Percentiles rank a stretch among this genome's conserved stretches.
phyloP scores from a whole-genome alignment of 352 stramenopile species.

The Plasmopara halstedii region DNA sequence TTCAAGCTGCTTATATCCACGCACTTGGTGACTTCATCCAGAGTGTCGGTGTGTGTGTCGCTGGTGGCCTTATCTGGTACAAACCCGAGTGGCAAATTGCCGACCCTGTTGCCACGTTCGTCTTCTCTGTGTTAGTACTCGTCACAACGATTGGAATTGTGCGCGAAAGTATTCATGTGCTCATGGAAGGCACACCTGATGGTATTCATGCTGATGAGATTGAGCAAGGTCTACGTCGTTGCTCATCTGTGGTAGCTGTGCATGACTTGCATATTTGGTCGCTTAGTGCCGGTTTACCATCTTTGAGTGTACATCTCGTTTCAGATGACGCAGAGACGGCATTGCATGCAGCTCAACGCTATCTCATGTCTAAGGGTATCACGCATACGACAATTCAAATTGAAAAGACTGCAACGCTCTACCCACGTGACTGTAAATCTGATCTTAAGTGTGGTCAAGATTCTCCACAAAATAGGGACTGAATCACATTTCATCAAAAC shows the following conservation, averaged over 20 bases:
- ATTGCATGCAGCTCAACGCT: slow-evolving; percentile 63
- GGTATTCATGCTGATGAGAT: slow-evolving; percentile 86
- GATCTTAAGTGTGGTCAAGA: slow-evolving; percentile 73
- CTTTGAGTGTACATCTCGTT: slow-evolving; percentile 91
- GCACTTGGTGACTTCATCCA: slow-evolving; percentile 97
- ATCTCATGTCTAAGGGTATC: slow-evolving; percentile 68
- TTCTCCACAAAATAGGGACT: slow-evolving; percentile 44
- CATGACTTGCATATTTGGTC: slow-evolving; percentile 99
- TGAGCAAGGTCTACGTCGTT: slow-evolving; percentile 58
- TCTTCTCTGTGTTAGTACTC: slow-evolving; percentile 96
- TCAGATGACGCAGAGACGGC: slow-evolving; percentile 57
- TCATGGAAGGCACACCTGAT: slow-evolving; percentile 94
- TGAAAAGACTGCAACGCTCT: slow-evolving; percentile 57
- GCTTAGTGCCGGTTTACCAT: slow-evolving; percentile 86
- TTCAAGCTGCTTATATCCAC: slow-evolving; percentile 96
- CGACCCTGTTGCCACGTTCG: slow-evolving; percentile 95
- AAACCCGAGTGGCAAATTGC: slow-evolving; percentile 93
- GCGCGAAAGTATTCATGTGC: slow-evolving; percentile 85
- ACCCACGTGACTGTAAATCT: slow-evolving; percentile 62
- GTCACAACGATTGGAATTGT: slow-evolving; percentile 91
- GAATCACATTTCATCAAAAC: no score
- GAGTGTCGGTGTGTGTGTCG: slow-evolving; percentile 93
- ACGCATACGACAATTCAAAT: slow-evolving; percentile 87
- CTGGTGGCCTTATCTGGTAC: slow-evolving; percentile 94
- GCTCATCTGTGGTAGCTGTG: slow-evolving; percentile 86